Evolutionary conservation across 202 grass and related monocot species (phyloP), one percentile per base, ranked within the genome.

Genomic region (Sporobolus alterniflorus): DNA sequence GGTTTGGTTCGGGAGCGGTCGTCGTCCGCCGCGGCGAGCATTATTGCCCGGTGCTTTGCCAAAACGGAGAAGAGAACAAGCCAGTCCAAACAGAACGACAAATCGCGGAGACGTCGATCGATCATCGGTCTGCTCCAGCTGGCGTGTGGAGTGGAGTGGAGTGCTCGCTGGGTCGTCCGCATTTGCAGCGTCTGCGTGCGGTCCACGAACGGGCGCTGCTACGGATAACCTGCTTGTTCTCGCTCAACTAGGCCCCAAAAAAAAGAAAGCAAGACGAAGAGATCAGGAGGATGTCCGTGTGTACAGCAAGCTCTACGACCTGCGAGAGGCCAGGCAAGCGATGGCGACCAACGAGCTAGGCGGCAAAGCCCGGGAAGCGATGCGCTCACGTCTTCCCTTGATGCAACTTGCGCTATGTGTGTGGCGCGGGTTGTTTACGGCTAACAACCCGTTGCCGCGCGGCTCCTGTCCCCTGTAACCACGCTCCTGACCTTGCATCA

Each of bases 401-500:
- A 80, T 81, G 76, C 82, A 75, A 74, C 67, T 67, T 46, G 11
- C 0, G 17, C 13, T 22, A 0, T 48, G 31, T 61, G 28, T 29
- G 56, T 11, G 56, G 54, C 69, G 26, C 48, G 54, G 42, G 7
- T 80, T 43, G 55, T 71, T 77, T 71, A 78, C 30, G 54, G 21
- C 60, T 42, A 70, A 69, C 36, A 26, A 1, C 74, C 74, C 44
- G 36, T 54, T 46, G 64, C 87, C 28, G 28, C 28, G 28, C 28
- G 54, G 76, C 82, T 76, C 15, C 8, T 85, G 87, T 81, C 47
- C 77, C 87, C 77, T 6, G 0, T 76, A 71, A 48, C 21, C 81
- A 40, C 70, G 21, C 24, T 70, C 43, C 16, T 36, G 63, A 89
- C 76, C 87, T 17, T 22, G 1, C 68, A 65, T 79, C 22, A 64